Evolutionary conservation across 345 rosid genomes (phyloP).

Genomic region (Eucalyptus pumila): DNA sequence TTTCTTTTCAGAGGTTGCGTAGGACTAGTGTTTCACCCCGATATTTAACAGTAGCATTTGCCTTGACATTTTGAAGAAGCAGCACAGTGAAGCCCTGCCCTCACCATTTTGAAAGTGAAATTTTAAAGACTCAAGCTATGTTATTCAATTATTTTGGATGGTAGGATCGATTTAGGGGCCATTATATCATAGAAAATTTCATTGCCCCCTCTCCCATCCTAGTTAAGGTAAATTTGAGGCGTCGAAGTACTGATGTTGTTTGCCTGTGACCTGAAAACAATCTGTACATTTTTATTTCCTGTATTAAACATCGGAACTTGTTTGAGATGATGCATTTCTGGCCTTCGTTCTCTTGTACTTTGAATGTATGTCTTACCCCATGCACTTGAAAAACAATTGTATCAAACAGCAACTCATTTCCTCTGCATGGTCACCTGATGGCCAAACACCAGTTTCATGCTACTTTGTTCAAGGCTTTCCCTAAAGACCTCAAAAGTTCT

Average conservation of each 20-base stretch:
- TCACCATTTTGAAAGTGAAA: constrained; percentile 40
- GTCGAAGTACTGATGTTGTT: not conserved
- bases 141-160: no score
- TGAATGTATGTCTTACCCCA: not conserved
- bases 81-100: constrained; percentile 31
- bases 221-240: not conserved
- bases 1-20: constrained; percentile 9
- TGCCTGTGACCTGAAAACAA: not conserved
- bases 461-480: no score
- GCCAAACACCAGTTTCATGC: not conserved
- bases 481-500: no score
- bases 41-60: constrained; percentile 29
- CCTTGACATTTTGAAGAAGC: constrained; percentile 40
- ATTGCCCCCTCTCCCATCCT: not conserved
- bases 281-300: not conserved
- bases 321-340: not conserved
- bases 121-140: not conserved
- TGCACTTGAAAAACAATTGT: not conserved
- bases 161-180: no score
- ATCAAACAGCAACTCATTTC: not conserved
- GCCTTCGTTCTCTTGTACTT: not conserved
- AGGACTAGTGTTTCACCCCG: constrained; percentile 31
- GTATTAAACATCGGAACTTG: not conserved
- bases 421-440: not conserved
- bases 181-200: not conserved